Conservation (phyloP, 148 eudicot species). For the Dysphania ambrosioides region DNA sequence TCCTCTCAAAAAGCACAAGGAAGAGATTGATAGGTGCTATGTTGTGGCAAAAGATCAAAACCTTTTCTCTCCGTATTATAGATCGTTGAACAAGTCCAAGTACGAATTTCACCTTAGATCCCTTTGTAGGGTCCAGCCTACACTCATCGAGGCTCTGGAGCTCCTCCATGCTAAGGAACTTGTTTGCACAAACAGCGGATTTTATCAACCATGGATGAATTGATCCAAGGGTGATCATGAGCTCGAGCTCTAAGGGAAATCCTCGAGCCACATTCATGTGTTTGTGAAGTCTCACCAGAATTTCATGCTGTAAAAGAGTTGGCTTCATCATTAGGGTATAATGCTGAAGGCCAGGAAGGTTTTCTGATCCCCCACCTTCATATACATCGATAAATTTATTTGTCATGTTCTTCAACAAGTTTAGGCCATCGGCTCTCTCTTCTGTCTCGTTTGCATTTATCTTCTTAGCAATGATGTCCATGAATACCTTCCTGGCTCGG, state of each 20-base stretch:
- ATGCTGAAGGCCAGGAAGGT: constrained; percentile 79
- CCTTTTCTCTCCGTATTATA: constrained; percentile 69
- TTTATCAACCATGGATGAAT: constrained; percentile 92
- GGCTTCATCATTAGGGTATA: constrained; percentile 95
- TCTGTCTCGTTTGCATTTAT: constrained; percentile 53
- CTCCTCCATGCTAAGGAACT: constrained; percentile 56
- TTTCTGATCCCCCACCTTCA: constrained; percentile 74
- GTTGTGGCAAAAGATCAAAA: constrained; percentile 90
- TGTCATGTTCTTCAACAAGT: constrained; percentile 69
- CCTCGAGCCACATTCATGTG: constrained; percentile 65
- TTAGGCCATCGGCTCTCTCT: constrained; percentile 66
- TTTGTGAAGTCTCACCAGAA: constrained; percentile 61
- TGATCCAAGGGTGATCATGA: constrained; percentile 79
- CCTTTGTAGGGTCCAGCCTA: constrained; percentile 68
- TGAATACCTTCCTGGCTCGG: constrained; percentile 79
- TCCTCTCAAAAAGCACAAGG: constrained; percentile 52
- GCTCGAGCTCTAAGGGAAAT: constrained; percentile 81
- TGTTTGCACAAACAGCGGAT: constrained; percentile 68
- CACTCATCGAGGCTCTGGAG: constrained; percentile 58
- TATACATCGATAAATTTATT: constrained; percentile 76
- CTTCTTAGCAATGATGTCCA: constrained; percentile 65
- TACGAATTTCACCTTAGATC: constrained; percentile 84
- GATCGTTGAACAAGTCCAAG: constrained; percentile 77
- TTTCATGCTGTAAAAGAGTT: constrained; percentile 67
- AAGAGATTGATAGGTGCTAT: constrained; percentile 89